Evolutionary conservation across 2,329 filamentous ascomycete species (phyloP), one percentile per base, ranked within the genome.

Genomic region (Pseudogymnoascus sp.): DNA sequence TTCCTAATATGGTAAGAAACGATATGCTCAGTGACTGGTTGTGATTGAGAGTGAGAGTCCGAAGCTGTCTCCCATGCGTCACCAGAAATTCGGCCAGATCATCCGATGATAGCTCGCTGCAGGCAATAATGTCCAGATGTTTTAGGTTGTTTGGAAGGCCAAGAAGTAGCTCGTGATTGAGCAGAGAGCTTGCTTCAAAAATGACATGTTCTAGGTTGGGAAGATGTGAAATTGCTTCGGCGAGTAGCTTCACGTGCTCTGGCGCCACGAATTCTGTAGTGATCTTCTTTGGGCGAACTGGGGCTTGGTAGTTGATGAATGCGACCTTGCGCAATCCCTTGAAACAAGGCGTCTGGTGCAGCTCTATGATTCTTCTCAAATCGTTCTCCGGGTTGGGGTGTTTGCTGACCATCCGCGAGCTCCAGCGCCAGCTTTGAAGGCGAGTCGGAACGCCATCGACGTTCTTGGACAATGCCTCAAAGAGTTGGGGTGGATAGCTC

Each of bases 11-110:
- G 0, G 85, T 82, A 5, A 95, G 79, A 70, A 96, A 97, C 0
- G 82, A 84, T 42, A 97, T 76, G 69, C 87, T 89, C 40, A 97
- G 79, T 2, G 88, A 86, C 66, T 90, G 87, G 70, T 96, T 96
- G 75, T 96, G 89, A 62, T 88, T 84, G 4, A 97, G 78, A 1
- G 81, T 82, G 6, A 97, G 79, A 38, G 83, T 82, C 61, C 82
- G 82, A 21, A 97, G 77, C n/a, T 84, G 77, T 21, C 78, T 75
- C 0, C 92, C 93, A 69, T 90, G 86, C 0, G 82, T 82, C 5
- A 79, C 72, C 42, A 97, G 79, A 70, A 89, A 96, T 0, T 75
- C 72, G 25, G 80, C 77, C 21, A 97, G 76, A 64, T 86, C 82
- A 3, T 86, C 81, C 0, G 90, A 88, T 4, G 81, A 85, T 8